Base-by-base conservation (phyloP, 768 basidiomycete species). In the Rhizopogon vesiculosus region DNA sequence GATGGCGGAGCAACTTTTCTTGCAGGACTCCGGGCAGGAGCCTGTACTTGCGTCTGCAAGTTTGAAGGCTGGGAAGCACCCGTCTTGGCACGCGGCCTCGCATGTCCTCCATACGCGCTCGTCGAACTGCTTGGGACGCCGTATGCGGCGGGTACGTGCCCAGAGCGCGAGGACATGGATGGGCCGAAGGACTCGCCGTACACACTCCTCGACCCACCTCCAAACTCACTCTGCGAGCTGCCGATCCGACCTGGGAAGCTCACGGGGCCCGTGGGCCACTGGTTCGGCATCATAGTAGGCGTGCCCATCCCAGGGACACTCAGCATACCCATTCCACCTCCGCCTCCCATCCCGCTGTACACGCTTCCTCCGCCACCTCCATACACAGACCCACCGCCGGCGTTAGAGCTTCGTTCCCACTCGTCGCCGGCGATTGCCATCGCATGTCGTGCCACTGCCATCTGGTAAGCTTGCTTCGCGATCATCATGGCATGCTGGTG, bases 391-490 rank as follows among this genome's bases (percentile, higher is more conserved):
- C 72, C 74, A 41, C 65, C 66, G 15, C 74, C 75, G 29, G 78
- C 59, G 39, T 74, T 81, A 52, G 89, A 91, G 7, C 83, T 80
- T 35, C 91, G 84, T 66, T 94, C 92, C 92, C 92, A 94, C 66
- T 93, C 91, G 33, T 93, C 92, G 18, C 81, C 90, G n/a, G 92
- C 92, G 7, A 85, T 83, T 7, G 84, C 87, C 81, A 93, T 87
- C 5, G 92, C 92, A 61, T 93, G 92, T 69, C 92, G 92, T 5
- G 92, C 92, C 42, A 94, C 87, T 3, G 92, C 88, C 76, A 89
- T 83, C 69, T 93, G 92, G 65, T 91, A 94, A 3, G 91, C 85
- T 69, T 93, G 92, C 69, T 93, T 93, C 51, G 92, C 92, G 54
- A 78, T 72, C 73, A 91, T 74, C 82, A 94, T 90, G 2, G 92